These are phyloP conservation scores for Helminthosporium solani DNA, from an alignment of 2,329 filamentous ascomycete genomes.

Conservation along the genomic window DNA sequence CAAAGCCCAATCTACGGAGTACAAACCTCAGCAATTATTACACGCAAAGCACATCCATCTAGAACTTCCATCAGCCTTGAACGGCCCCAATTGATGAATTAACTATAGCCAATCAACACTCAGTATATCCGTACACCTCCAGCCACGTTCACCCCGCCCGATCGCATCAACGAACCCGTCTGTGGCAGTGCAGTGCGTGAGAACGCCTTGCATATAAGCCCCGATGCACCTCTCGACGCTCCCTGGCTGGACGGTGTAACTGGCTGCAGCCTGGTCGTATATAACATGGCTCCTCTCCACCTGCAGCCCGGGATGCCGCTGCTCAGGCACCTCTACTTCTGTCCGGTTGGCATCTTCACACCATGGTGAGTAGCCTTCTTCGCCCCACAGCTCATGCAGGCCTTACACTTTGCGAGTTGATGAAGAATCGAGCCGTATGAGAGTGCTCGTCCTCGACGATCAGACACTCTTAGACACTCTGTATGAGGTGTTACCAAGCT, in stretches of 20 bases:
- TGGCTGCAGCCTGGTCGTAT: constrained; percentile 24
- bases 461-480: too few species aligned
- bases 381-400: constrained; percentile 11
- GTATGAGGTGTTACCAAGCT: too few species aligned
- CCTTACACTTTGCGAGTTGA: background rate
- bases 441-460: too few species aligned
- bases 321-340: constrained; percentile 18
- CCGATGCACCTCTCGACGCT: constrained; percentile 7
- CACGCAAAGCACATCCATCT: too few species aligned
- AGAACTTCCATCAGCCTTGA: too few species aligned
- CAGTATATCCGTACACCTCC: background rate
- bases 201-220: constrained; percentile 8
- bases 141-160: constrained; percentile 11
- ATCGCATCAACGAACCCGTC: constrained; percentile 6
- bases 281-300: constrained; percentile 14
- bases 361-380: constrained; percentile 21
- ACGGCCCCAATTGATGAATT: too few species aligned
- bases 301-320: constrained; percentile 2
- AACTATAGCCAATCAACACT: constrained; percentile 9
- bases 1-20: too few species aligned
- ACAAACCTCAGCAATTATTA: too few species aligned
- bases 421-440: background rate
- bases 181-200: constrained; percentile 20
- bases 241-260: constrained; percentile 1
- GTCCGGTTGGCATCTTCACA: constrained; percentile 8